These are phyloP conservation scores for Daldinia caldariorum DNA, from an alignment of 495 filamentous ascomycete species.

Conservation along the genomic window DNA sequence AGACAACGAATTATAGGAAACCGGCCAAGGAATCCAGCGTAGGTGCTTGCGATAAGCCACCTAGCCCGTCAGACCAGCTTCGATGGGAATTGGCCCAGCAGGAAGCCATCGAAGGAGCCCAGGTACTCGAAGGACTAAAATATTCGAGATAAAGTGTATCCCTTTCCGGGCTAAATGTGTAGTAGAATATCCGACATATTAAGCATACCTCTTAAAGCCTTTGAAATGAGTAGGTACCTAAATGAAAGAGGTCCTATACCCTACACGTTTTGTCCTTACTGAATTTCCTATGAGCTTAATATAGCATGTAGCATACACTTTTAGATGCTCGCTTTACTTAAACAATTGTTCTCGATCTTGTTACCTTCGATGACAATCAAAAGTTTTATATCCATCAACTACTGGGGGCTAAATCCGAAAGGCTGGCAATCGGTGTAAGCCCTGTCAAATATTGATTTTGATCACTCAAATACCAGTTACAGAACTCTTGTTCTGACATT, in stretches of 20 bases:
- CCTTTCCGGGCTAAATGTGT: not conserved
- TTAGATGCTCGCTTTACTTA: not conserved
- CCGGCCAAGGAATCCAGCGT: conserved; percentile 16
- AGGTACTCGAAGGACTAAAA: conserved; percentile 25
- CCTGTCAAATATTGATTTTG: not conserved
- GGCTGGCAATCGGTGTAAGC: not conserved
- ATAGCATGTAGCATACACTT: not conserved
- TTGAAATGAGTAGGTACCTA: not conserved
- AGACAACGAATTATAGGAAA: conserved; percentile 36
- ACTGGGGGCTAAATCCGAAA: not conserved
- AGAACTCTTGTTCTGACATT: not conserved
- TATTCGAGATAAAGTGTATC: conserved; percentile 14
- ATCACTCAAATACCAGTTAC: not conserved
- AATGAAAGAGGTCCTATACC: not conserved
- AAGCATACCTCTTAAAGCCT: not conserved
- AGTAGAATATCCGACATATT: not conserved
- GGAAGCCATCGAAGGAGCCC: conserved; percentile 35
- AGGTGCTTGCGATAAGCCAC: conserved; percentile 39
- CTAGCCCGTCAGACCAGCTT: conserved; percentile 47
- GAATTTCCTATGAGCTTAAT: not conserved
- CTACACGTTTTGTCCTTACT: not conserved
- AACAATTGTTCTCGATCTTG: not conserved
- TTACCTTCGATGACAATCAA: not conserved
- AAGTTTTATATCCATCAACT: not conserved
- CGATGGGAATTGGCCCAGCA: conserved; percentile 44